phyloP scores from a whole-genome alignment of 495 filamentous ascomycete species.

The Lophiostoma macrostomum region DNA sequence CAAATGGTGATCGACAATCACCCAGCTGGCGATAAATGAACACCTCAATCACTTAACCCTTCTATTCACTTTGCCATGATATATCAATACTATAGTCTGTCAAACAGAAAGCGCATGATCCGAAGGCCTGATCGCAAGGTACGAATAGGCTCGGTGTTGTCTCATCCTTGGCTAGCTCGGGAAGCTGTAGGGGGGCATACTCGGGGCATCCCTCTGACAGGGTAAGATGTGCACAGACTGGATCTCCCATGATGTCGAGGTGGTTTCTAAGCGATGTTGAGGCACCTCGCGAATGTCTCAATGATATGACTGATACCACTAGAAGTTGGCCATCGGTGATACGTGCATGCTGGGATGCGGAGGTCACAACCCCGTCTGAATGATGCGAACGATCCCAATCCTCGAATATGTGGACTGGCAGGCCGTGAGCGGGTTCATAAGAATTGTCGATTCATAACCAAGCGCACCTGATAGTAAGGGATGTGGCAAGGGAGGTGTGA shows the following conservation, averaged over 20 bases:
- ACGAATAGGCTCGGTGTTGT: slow-evolving; percentile 12
- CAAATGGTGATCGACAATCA: slow-evolving; percentile 23
- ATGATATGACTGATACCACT: slow-evolving; percentile 15
- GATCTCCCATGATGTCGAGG: slow-evolving; percentile 6
- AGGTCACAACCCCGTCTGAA: slow-evolving; percentile 5
- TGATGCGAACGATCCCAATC: background rate
- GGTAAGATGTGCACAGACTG: slow-evolving; percentile 13
- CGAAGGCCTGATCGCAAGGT: slow-evolving; percentile 15
- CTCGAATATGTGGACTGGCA: slow-evolving; percentile 16
- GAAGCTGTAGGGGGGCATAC: slow-evolving; percentile 9
- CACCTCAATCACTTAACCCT: slow-evolving; percentile 17
- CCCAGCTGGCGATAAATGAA: slow-evolving; percentile 17
- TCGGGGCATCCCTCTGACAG: slow-evolving; percentile 1
- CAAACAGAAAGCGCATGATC: slow-evolving; percentile 22
- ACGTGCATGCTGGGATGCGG: slow-evolving; percentile 14
- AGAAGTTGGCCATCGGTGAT: slow-evolving; percentile 15
- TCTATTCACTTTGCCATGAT: slow-evolving; percentile 16
- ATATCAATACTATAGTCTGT: slow-evolving; percentile 26
- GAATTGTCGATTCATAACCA: slow-evolving; percentile 25
- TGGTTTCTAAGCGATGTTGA: slow-evolving; percentile 11
- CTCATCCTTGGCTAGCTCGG: slow-evolving; percentile 16
- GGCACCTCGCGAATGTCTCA: slow-evolving; percentile 13
- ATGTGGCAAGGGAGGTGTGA: background rate
- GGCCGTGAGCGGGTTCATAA: slow-evolving; percentile 14
- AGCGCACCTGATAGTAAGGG: slow-evolving; percentile 17